Conservation (phyloP, 139 green algal genomes). For the Micromonas commoda region DNA sequence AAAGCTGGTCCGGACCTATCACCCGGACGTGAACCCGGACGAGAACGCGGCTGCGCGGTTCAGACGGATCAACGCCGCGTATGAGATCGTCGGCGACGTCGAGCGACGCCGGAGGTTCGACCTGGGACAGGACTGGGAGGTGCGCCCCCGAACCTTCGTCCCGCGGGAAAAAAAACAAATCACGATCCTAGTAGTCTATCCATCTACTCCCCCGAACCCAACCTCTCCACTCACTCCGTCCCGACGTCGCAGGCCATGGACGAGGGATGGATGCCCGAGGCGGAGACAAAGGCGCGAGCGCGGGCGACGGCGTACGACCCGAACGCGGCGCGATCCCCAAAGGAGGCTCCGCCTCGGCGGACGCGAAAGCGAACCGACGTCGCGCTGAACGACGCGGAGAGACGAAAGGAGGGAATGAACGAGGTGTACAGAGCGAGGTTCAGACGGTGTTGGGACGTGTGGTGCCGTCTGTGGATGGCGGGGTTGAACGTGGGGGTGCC, state of each 20-base stretch:
- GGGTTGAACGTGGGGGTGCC: neutral
- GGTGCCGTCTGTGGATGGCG: neutral
- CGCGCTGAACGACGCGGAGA: too few species aligned
- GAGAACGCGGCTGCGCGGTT: neutral
- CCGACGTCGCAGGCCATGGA: too few species aligned
- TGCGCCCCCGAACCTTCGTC: too few species aligned
- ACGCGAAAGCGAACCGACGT: too few species aligned
- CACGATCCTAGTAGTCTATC: too few species aligned
- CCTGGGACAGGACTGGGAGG: neutral
- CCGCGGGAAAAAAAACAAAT: too few species aligned
- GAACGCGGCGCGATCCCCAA: too few species aligned
- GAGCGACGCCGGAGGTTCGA: neutral
- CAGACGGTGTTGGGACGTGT: neutral
- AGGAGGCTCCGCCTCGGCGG: too few species aligned
- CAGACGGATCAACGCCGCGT: neutral
- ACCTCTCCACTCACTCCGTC: too few species aligned
- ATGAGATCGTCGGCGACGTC: neutral
- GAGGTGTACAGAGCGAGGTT: too few species aligned
- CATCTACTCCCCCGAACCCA: too few species aligned
- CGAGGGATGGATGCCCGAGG: neutral
- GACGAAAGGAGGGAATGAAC: too few species aligned
- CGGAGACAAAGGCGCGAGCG: neutral
- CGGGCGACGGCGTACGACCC: neutral
- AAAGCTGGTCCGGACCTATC: conserved; percentile 29
- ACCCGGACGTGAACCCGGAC: conserved; percentile 54